Conservation (phyloP, 2,329 filamentous ascomycete genomes). For the Sporothrix globosa region DNA sequence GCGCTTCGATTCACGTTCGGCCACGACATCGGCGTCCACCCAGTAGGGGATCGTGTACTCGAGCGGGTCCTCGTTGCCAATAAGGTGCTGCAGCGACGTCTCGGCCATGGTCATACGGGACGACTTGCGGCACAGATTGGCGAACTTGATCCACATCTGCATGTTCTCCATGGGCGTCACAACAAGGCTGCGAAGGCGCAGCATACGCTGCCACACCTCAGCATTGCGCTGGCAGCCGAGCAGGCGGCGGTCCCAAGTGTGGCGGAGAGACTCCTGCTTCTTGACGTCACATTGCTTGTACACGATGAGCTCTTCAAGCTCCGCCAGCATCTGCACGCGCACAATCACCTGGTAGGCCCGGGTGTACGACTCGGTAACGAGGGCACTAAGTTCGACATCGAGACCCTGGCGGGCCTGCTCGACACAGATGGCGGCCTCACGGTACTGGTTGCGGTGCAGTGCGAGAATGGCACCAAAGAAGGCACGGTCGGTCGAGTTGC, state of each 20-base stretch:
- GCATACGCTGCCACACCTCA: conserved; percentile 97
- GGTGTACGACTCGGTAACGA: conserved; percentile 98
- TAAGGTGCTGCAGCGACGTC: conserved; percentile 89
- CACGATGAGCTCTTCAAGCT: conserved; percentile 94
- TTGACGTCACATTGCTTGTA: conserved; percentile 94
- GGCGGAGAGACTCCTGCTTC: conserved; percentile 87
- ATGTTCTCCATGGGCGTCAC: conserved; percentile 91
- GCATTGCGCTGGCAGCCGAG: conserved; percentile 96
- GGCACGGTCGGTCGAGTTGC: conserved; percentile 87
- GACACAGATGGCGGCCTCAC: conserved; percentile 85
- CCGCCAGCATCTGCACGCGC: conserved; percentile 96
- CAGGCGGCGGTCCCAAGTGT: conserved; percentile 93
- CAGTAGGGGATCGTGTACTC: conserved; percentile 65
- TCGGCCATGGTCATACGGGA: conserved; percentile 92
- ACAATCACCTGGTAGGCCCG: conserved; percentile 98
- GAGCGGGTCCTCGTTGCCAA: conserved; percentile 69
- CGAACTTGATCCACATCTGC: conserved; percentile 99
- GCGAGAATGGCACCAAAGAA: conserved; percentile 97
- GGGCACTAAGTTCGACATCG: conserved; percentile 91
- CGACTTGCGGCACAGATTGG: conserved; percentile 96
- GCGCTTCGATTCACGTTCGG: conserved; percentile 35
- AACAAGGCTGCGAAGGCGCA: conserved; percentile 89
- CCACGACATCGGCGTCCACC: conserved; percentile 45
- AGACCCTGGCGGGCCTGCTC: conserved; percentile 90
- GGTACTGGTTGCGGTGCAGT: conserved; percentile 93